Evolutionary conservation across 2,329 filamentous ascomycete species (phyloP).

Genomic region (Eutypa lata): DNA sequence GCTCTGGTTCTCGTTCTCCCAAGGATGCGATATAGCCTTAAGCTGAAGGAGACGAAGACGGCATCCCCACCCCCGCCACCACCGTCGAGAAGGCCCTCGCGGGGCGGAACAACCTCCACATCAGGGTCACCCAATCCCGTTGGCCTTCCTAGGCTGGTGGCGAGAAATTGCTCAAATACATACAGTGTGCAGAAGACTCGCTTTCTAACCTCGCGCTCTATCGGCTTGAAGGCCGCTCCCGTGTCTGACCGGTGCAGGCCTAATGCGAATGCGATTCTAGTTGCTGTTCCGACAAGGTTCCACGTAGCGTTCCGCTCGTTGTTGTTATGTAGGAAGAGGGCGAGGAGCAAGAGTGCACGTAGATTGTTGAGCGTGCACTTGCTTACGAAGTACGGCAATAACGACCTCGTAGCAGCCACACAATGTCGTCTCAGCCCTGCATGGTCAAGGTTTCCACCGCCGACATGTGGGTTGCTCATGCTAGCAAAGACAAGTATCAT

Average conservation of each 20-base stretch:
- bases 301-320: constrained; percentile 36
- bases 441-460: constrained; percentile 21
- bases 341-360: constrained; percentile 28
- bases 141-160: constrained; percentile 33
- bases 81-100: constrained; percentile 25
- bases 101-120: constrained; percentile 30
- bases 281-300: constrained; percentile 32
- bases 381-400: constrained; percentile 27
- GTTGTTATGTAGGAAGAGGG: constrained; percentile 35
- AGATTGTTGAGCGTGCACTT: constrained; percentile 31
- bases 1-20: constrained; percentile 18
- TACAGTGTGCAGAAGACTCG: constrained; percentile 36
- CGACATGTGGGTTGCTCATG: constrained; percentile 21
- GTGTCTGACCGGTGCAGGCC: constrained; percentile 30
- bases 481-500: constrained; percentile 36
- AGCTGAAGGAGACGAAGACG: constrained; percentile 26
- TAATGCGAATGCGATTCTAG: constrained; percentile 28
- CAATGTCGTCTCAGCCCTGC: constrained; percentile 19
- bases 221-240: constrained; percentile 26
- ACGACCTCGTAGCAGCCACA: constrained; percentile 20
- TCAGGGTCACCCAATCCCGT: constrained; percentile 33
- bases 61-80: constrained; percentile 24
- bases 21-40: constrained; percentile 28
- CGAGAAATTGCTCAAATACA: constrained; percentile 34
- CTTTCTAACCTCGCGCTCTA: constrained; percentile 32